Percentiles rank a stretch among this genome's conserved stretches.
These are phyloP conservation scores for Dactylellina sp. DNA, from an alignment of 2,329 filamentous ascomycete species.

Conservation along the genomic window DNA sequence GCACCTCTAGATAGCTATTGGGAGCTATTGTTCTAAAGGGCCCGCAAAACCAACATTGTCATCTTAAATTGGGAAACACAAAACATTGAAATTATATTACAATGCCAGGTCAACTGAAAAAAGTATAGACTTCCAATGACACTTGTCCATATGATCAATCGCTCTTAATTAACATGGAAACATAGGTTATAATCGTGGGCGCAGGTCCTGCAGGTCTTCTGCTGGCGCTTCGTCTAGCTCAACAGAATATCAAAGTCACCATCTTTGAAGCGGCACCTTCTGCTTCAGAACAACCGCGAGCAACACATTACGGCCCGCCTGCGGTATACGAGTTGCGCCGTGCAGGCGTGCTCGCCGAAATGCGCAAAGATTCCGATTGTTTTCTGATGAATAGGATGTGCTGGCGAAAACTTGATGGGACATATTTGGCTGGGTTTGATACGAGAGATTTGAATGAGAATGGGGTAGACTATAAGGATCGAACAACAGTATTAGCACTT, in stretches of 20 bases:
- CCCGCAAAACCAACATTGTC: too few relatives aligned
- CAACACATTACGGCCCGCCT: slow-evolving; percentile 72
- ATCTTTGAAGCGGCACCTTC: slow-evolving; percentile 70
- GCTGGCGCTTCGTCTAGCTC: slow-evolving; percentile 69
- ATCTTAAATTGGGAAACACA: too few relatives aligned
- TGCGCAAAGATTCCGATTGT: slow-evolving; percentile 64
- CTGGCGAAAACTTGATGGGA: slow-evolving; percentile 65
- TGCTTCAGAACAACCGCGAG: slow-evolving; percentile 72
- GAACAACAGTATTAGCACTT: slow-evolving; percentile 66
- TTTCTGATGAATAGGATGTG: slow-evolving; percentile 64
- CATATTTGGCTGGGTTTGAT: slow-evolving; percentile 62
- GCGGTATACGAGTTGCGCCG: slow-evolving; percentile 71
- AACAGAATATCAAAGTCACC: slow-evolving; percentile 68
- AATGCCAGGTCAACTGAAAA: slow-evolving; percentile 44
- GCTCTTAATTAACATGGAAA: not conserved
- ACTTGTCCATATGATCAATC: too few relatives aligned
- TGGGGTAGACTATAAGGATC: slow-evolving; percentile 62
- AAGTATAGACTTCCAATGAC: slow-evolving; percentile 4
- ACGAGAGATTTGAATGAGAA: slow-evolving; percentile 60
- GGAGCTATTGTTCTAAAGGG: not conserved
- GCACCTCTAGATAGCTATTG: not conserved
- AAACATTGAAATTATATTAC: not conserved
- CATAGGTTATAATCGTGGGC: slow-evolving; percentile 66
- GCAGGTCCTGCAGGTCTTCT: slow-evolving; percentile 68
- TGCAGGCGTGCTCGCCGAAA: slow-evolving; percentile 71